phyloP scores from a whole-genome alignment of 306 rosid genomes.

The Dryas alaskensis region DNA sequence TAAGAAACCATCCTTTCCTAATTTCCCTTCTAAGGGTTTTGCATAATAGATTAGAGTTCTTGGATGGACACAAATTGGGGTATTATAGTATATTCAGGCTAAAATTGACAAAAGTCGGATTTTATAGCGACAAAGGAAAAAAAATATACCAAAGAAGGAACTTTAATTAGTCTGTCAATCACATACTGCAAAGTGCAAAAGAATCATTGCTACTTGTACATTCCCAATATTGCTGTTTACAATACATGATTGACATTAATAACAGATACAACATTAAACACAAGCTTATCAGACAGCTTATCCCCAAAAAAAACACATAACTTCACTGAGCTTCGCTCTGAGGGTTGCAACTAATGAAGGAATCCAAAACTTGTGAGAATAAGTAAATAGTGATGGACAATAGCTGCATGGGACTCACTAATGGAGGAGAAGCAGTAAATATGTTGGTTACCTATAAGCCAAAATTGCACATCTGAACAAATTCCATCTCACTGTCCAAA shows the following conservation, averaged over 20 bases:
- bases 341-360: constrained; percentile 39
- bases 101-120: too few species aligned
- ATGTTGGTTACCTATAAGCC: constrained; percentile 60
- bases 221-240: constrained; percentile 38
- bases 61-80: background rate
- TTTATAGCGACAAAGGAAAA: too few species aligned
- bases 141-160: too few species aligned
- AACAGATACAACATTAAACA: constrained; percentile 26
- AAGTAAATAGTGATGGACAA: constrained; percentile 27
- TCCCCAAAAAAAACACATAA: constrained; percentile 21
- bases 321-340: constrained; percentile 52
- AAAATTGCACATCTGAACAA: constrained; percentile 99
- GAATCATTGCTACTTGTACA: constrained; percentile 47
- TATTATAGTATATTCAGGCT: too few species aligned
- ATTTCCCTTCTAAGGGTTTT: background rate
- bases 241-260: constrained; percentile 34
- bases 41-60: background rate
- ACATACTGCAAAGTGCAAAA: background rate
- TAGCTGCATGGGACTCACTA: constrained; percentile 32
- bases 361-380: constrained; percentile 34
- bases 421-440: constrained; percentile 19
- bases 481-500: constrained; percentile 95
- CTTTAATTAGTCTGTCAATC: background rate
- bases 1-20: too few species aligned
- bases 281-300: constrained; percentile 30